phyloP scores from a whole-genome alignment of 345 rosid genomes.

The Citrus unshiu region DNA sequence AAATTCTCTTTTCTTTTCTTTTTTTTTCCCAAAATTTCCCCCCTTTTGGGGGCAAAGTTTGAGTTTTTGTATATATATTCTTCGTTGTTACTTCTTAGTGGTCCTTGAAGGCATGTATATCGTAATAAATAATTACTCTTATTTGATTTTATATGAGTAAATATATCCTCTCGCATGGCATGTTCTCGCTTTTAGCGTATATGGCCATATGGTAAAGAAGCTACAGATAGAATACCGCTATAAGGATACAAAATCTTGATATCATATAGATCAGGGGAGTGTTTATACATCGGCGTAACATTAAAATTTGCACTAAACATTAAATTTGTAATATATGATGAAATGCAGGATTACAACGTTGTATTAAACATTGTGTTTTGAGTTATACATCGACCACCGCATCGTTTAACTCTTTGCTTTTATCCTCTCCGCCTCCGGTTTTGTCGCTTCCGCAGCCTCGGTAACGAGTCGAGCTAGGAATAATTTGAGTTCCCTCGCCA shows the following conservation, averaged over 20 bases:
- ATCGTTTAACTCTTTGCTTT: too few relatives aligned
- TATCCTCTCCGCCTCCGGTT: too few relatives aligned
- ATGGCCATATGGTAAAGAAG: too few relatives aligned
- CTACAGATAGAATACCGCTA: too few relatives aligned
- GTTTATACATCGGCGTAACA: neutral
- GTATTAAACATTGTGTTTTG: too few relatives aligned
- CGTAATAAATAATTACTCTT: too few relatives aligned
- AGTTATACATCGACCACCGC: too few relatives aligned
- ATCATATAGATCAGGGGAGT: neutral
- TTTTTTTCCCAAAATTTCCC: too few relatives aligned
- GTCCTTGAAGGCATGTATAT: neutral
- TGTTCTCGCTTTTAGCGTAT: neutral
- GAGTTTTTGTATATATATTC: neutral
- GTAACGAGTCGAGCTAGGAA: too few relatives aligned
- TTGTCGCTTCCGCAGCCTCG: too few relatives aligned
- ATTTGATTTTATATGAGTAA: neutral
- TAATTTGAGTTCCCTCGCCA: too few relatives aligned
- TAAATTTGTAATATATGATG: neutral
- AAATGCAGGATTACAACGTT: neutral
- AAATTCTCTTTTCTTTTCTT: neutral
- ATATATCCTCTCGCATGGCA: neutral
- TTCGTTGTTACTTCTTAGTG: neutral
- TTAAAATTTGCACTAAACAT: neutral
- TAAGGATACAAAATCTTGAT: neutral
- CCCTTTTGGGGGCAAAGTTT: too few relatives aligned